phyloP scores from a whole-genome alignment of 2,329 filamentous ascomycete species.

The Monascus ruber region DNA sequence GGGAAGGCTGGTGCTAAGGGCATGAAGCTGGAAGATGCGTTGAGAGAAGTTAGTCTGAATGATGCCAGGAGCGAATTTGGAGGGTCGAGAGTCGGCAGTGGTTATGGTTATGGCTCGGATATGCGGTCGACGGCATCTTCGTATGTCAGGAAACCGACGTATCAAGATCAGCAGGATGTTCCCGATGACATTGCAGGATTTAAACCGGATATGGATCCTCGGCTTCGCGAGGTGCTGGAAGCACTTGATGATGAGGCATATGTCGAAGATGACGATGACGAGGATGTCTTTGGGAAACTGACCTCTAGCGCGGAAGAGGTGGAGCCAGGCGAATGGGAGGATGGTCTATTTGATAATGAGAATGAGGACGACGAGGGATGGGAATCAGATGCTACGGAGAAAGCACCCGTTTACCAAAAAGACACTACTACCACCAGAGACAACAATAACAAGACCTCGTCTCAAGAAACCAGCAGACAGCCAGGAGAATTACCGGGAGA shows the following conservation, averaged over 20 bases:
- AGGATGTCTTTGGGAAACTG: constrained; percentile 71
- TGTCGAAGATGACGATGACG: constrained; percentile 65
- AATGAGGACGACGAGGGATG: constrained; percentile 69
- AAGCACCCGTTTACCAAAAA: constrained; percentile 40
- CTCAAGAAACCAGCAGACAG: constrained; percentile 21
- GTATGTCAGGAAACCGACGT: constrained; percentile 64
- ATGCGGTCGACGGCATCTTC: constrained; percentile 48
- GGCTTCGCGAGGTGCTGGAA: constrained; percentile 80
- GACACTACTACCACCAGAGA: constrained; percentile 7
- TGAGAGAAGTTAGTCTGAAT: constrained; percentile 47
- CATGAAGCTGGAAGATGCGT: constrained; percentile 74
- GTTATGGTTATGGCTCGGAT: constrained; percentile 23
- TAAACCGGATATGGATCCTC: constrained; percentile 94
- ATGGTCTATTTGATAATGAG: constrained; percentile 37
- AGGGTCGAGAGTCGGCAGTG: constrained; percentile 11
- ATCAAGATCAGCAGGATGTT: constrained; percentile 85
- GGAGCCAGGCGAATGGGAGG: constrained; percentile 69
- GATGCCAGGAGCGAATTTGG: constrained; percentile 20
- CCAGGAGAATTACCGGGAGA: constrained; percentile 25
- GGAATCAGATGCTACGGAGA: constrained; percentile 89
- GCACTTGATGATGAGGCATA: constrained; percentile 92
- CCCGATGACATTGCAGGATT: constrained; percentile 88
- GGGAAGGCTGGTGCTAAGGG: constrained; percentile 50
- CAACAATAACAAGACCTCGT: constrained; percentile 8
- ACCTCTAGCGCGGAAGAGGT: constrained; percentile 58